Base-by-base conservation (phyloP, 2,329 filamentous ascomycete species). In the Scorias spongiosa region DNA sequence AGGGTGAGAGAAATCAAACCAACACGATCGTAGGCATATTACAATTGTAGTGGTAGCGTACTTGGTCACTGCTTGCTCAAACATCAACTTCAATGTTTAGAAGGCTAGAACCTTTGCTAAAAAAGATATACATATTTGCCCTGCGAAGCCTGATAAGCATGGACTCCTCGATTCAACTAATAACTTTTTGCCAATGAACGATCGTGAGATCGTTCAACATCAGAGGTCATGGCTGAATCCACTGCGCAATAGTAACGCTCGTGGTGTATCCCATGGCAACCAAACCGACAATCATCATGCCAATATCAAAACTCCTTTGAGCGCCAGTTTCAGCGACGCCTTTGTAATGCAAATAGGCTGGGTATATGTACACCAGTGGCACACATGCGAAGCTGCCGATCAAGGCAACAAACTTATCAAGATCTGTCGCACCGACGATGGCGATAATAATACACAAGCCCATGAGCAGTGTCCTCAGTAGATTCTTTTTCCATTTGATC, bases 401-500 rank as follows among this genome's bases (percentile, higher is more conserved):
- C 40, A 86, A 63, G 0, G 81, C 77, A 10, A 86, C 81, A 51
- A 85, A 85, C 48, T 80, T 78, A 61, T 86, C 81, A 48, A 86
- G 64, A 57, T 84, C 78, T 37, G 71, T 76, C 0, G 80, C 78
- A 12, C 81, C 81, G 1, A 76, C 52, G 10, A 81, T 74, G 12
- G 78, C 71, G 38, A 85, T 67, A 15, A 67, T 65, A 8, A 75
- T 76, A 49, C 79, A 82, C 8, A 78, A 32, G 1, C 70, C 57
- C 29, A 81, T 74, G 17, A 82, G 56, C 0, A 58, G 53, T 0
- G 75, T 69, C 17, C 81, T 68, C 52, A 85, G 75, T 1, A 62
- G 70, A 52, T 86, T 86, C 70, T 86, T 86, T 63, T 78, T 78
- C 81, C 81, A 86, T 59, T 85, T 86, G 49, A 78, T 81, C 32